phyloP scores from a whole-genome alignment of 2,329 filamentous ascomycete genomes.

The Microdochium nivale region DNA sequence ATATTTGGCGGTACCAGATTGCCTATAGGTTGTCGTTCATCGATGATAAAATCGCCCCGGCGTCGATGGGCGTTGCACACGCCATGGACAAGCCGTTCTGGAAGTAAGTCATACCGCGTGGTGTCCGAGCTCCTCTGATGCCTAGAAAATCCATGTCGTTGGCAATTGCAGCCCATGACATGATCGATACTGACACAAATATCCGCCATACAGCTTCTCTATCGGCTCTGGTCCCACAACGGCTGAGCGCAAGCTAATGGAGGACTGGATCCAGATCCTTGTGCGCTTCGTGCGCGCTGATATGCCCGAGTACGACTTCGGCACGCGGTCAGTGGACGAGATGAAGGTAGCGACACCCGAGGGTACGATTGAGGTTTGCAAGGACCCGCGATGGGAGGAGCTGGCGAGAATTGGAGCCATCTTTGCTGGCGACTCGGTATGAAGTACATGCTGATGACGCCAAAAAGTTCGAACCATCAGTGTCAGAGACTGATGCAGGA shows the following conservation, averaged over 20 bases:
- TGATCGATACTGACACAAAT: background rate
- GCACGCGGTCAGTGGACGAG: slow-evolving; percentile 23
- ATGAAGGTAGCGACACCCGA: slow-evolving; percentile 24
- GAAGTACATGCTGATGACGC: no score
- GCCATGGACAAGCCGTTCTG: slow-evolving; percentile 33
- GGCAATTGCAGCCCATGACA: background rate
- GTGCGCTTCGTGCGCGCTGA: slow-evolving; percentile 26
- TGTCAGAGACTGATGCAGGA: no score
- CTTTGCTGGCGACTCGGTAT: slow-evolving; percentile 11
- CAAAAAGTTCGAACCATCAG: no score
- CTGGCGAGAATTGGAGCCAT: slow-evolving; percentile 17
- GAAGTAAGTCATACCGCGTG: slow-evolving; percentile 22
- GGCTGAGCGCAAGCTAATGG: slow-evolving; percentile 24
- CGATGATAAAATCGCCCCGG: slow-evolving; percentile 25
- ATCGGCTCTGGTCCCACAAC: slow-evolving; percentile 27
- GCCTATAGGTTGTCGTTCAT: slow-evolving; percentile 32
- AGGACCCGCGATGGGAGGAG: slow-evolving; percentile 25
- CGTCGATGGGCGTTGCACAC: slow-evolving; percentile 23
- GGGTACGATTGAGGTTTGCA: slow-evolving; percentile 21
- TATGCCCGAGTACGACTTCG: slow-evolving; percentile 16
- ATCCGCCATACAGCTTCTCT: slow-evolving; percentile 18
- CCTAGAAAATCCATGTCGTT: background rate
- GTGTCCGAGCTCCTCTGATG: background rate
- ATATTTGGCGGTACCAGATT: slow-evolving; percentile 33
- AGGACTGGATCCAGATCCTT: slow-evolving; percentile 26